Base-by-base conservation (phyloP, 179 eudicot species). In the Beta lomatogona region DNA sequence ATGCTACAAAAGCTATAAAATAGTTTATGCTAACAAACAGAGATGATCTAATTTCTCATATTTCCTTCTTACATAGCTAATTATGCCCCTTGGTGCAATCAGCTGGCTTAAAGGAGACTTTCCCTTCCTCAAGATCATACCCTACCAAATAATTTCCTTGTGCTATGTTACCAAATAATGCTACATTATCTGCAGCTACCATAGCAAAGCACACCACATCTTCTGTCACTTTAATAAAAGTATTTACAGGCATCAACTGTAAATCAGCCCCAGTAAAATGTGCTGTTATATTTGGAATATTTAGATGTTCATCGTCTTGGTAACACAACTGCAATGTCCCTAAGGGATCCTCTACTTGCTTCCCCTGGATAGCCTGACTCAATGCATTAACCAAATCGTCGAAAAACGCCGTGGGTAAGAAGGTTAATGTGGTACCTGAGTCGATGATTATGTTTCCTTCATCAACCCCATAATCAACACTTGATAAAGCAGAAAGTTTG, bases 361-460 rank as follows among this genome's bases (percentile, higher is more conserved):
- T 71, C 0, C 80, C 91, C 4, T 21, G 21, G 6, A 90, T 85
- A 0, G 44, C 74, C 7, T n/a, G 18, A 11, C 4, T 4, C 75
- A 88, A 71, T 3, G 78, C 67, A 0, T 58, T 59, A 10, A 9
- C 54, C 44, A 90, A 53, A 0, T 69, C 78, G 0, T 16, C 5
- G 83, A 72, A 90, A 6, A 85, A 60, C 0, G 61, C 73, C 0
- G 9, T 0, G 0, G 93, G 91, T 7, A 92, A 50, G 6, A 75
- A 19, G 0, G 90, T 90, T n/a, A 92, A 25, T 9, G 90, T 88
- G 1, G 92, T 89, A 1, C 92, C 94, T 3, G 91, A 89, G 70
- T 92, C 93, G 12, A 92, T 80, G 58, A 92, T 77, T 64, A 90
- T 89, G 81, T 90, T 86, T 28, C 92, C 90, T 31, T 85, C 74